A percentile compares a stretch with the other conserved stretches of the same genome.
These are phyloP conservation scores for Pseudofabraea citricarpa DNA, from an alignment of 2,329 filamentous ascomycete genomes.

Conservation along the genomic window DNA sequence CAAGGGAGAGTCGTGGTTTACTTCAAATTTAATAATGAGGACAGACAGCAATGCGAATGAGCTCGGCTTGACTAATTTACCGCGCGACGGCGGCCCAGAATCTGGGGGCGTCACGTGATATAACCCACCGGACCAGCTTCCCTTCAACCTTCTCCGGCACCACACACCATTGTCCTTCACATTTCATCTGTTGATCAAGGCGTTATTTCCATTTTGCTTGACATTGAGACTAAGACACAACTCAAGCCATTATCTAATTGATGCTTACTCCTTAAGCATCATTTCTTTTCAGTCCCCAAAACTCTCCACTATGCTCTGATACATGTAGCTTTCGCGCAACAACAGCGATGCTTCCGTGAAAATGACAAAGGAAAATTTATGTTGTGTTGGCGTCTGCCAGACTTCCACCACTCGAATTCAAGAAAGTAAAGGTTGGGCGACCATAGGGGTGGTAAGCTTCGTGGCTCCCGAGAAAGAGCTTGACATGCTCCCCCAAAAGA, in stretches of 20 bases:
- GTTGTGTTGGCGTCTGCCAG: not conserved
- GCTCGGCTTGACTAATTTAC: no score
- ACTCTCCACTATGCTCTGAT: slow-evolving; percentile 19
- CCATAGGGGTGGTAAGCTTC: slow-evolving; percentile 12
- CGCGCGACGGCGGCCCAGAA: no score
- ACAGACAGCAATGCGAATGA: no score
- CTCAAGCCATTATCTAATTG: not conserved
- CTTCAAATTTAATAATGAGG: slow-evolving; percentile 18
- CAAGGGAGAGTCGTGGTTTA: slow-evolving; percentile 2
- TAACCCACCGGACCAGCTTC: no score
- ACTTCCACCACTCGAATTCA: slow-evolving; percentile 6
- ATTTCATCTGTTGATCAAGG: no score
- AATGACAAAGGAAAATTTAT: slow-evolving; percentile 24
- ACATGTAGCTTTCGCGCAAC: slow-evolving; percentile 18
- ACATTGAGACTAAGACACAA: no score
- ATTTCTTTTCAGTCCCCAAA: slow-evolving; percentile 5
- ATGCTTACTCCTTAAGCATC: slow-evolving; percentile 4
- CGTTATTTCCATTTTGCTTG: no score
- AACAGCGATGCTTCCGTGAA: slow-evolving; percentile 18
- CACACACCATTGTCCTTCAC: no score
- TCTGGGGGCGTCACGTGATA: no score
- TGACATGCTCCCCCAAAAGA: slow-evolving; percentile 6
- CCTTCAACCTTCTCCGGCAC: no score
- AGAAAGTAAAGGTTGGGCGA: slow-evolving; percentile 17
- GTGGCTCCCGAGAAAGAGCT: slow-evolving; percentile 10